Evolutionary conservation across 2,329 filamentous ascomycete species (phyloP).

Genomic region (Cercospora sp.): DNA sequence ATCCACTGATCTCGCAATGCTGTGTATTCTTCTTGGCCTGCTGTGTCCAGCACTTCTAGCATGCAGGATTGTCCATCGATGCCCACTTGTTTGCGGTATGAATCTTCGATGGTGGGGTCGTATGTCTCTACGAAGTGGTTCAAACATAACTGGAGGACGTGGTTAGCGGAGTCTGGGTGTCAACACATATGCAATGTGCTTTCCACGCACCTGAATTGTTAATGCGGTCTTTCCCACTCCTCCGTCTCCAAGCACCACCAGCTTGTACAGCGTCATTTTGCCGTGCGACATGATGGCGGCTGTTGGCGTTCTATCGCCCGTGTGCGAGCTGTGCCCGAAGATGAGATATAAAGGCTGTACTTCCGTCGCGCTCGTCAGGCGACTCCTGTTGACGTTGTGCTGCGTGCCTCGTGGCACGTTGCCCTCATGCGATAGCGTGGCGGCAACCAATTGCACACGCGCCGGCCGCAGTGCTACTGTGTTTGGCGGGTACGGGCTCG

Average conservation of each 20-base stretch:
- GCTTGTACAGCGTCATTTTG: conserved; percentile 65
- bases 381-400: conserved; percentile 20
- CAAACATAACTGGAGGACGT: conserved; percentile 71
- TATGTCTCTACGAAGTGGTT: conserved; percentile 98
- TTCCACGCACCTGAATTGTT: conserved; percentile 70
- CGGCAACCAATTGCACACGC: conserved; percentile 18
- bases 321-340: conserved; percentile 21
- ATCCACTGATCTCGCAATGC: conserved; percentile 98
- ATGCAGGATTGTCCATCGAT: conserved; percentile 96
- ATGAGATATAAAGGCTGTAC: neutral
- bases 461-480: conserved; percentile 15
- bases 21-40: conserved; percentile 97
- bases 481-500: conserved; percentile 16
- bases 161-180: conserved; percentile 14
- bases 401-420: conserved; percentile 10
- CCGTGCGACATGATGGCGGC: conserved; percentile 38
- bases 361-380: conserved; percentile 12
- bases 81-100: conserved; percentile 69
- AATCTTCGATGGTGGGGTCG: conserved; percentile 68
- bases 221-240: conserved; percentile 99
- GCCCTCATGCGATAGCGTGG: conserved; percentile 17
- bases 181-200: neutral
- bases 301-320: neutral
- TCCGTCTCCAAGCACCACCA: conserved; percentile 96
- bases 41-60: conserved; percentile 95